A percentile compares a stretch with the other conserved stretches of the same genome.
These are phyloP conservation scores for Fusarium palustre DNA, from an alignment of 2,329 filamentous ascomycete genomes.

Conservation along the genomic window DNA sequence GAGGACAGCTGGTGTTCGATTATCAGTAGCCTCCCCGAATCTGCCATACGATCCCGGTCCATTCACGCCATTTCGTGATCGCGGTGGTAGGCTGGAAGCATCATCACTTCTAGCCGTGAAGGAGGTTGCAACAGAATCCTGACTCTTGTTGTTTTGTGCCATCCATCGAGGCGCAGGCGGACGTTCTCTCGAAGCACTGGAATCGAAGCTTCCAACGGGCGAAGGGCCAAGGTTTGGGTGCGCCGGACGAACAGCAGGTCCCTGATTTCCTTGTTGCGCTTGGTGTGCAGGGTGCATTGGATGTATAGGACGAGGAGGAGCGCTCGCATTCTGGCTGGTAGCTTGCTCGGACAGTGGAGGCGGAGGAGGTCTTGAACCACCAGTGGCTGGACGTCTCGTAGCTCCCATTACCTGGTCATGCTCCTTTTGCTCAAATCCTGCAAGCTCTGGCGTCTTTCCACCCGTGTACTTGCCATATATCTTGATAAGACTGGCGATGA, in stretches of 20 bases:
- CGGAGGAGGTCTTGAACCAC: conserved; percentile 41
- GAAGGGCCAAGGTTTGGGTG: conserved; percentile 59
- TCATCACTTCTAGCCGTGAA: conserved; percentile 63
- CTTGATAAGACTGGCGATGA: conserved; percentile 94
- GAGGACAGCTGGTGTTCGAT: conserved; percentile 33
- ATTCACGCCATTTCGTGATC: conserved; percentile 64
- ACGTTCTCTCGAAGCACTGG: conserved; percentile 55
- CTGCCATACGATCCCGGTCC: conserved; percentile 55
- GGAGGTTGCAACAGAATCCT: conserved; percentile 67
- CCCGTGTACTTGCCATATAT: conserved; percentile 97
- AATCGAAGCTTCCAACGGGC: conserved; percentile 65
- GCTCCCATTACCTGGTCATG: conserved; percentile 78
- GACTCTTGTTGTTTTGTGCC: conserved; percentile 65
- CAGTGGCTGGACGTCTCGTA: conserved; percentile 55
- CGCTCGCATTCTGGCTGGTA: conserved; percentile 28
- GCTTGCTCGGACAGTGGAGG: conserved; percentile 46
- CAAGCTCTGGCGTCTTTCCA: conserved; percentile 80
- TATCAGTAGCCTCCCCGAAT: conserved; percentile 52
- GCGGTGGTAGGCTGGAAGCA: conserved; percentile 61
- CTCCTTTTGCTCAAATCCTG: conserved; percentile 85
- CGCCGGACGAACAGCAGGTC: conserved; percentile 49
- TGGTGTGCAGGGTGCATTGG: conserved; percentile 28
- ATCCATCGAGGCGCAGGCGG: conserved; percentile 61
- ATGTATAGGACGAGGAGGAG: conserved; percentile 36
- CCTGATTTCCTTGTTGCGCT: conserved; percentile 26